These are phyloP conservation scores for Cornus suecica DNA, from an alignment of 148 eudicot species.

Conservation along the genomic window DNA sequence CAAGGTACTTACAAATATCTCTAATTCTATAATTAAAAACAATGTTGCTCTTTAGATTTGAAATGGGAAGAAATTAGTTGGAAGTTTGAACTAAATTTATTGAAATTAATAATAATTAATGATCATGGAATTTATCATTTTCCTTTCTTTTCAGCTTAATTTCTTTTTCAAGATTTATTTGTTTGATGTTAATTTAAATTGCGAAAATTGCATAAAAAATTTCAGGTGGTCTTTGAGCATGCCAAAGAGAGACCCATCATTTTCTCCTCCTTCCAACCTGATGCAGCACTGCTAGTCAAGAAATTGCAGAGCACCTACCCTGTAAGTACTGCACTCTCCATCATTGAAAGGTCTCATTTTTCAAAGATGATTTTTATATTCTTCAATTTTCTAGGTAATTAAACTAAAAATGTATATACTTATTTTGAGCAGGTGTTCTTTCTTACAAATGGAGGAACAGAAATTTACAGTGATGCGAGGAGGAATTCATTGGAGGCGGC, in stretches of 20 bases:
- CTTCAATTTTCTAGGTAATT: neutral
- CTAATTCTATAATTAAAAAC: too few relatives aligned
- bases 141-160: neutral
- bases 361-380: neutral
- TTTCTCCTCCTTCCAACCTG: constrained; percentile 85
- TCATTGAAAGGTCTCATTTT: neutral
- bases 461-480: constrained; percentile 59
- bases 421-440: constrained; percentile 48
- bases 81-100: too few relatives aligned
- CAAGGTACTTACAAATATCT: constrained; percentile 35
- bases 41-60: too few relatives aligned
- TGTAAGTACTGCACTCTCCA: constrained; percentile 22
- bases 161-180: neutral
- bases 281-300: constrained; percentile 63
- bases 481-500: constrained; percentile 85
- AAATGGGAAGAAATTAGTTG: too few relatives aligned
- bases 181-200: neutral
- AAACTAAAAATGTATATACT: neutral
- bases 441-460: constrained; percentile 78
- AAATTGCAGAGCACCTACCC: constrained; percentile 75
- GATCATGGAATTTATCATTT: too few relatives aligned
- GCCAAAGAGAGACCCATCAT: constrained; percentile 69
- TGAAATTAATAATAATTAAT: too few relatives aligned
- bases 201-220: neutral
- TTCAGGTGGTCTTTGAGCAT: constrained; percentile 54